phyloP scores from a whole-genome alignment of 2,329 filamentous ascomycete genomes.

The Trichoderma semiorbis region DNA sequence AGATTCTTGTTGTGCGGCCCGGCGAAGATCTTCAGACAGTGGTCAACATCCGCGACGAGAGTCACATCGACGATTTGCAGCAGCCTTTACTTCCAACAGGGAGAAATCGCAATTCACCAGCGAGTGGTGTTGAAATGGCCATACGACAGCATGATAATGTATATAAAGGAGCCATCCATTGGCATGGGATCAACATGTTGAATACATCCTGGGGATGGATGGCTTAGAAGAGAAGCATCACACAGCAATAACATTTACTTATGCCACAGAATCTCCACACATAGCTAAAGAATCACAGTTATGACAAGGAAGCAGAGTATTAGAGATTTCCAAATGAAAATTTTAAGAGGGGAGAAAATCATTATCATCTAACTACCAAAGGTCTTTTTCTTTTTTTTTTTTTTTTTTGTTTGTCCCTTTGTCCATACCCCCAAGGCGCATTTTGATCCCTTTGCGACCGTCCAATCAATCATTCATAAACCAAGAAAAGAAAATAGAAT shows the following conservation, averaged over 20 bases:
- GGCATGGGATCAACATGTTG: slow-evolving; percentile 21
- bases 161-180: not conserved
- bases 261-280: too few relatives aligned
- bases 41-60: not conserved
- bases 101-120: not conserved
- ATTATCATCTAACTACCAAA: slow-evolving; percentile 48
- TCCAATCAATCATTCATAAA: slow-evolving; percentile 47
- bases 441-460: slow-evolving; percentile 39
- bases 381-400: slow-evolving; percentile 36
- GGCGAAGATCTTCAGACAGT: not conserved
- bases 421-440: slow-evolving; percentile 42
- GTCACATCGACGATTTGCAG: not conserved
- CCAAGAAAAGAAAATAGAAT: slow-evolving; percentile 21
- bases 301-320: not conserved
- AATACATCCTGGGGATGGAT: slow-evolving; percentile 25
- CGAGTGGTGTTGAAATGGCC: not conserved
- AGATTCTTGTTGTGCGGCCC: not conserved
- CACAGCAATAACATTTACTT: not conserved
- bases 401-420: slow-evolving; percentile 25
- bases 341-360: slow-evolving; percentile 54
- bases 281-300: not conserved
- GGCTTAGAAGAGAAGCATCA: not conserved
- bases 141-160: not conserved
- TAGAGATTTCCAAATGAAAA: slow-evolving; percentile 10
- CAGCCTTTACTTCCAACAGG: not conserved